Evolutionary conservation across 2,329 filamentous ascomycete genomes (phyloP).

Genomic region (Chalaropsis thielavioides): DNA sequence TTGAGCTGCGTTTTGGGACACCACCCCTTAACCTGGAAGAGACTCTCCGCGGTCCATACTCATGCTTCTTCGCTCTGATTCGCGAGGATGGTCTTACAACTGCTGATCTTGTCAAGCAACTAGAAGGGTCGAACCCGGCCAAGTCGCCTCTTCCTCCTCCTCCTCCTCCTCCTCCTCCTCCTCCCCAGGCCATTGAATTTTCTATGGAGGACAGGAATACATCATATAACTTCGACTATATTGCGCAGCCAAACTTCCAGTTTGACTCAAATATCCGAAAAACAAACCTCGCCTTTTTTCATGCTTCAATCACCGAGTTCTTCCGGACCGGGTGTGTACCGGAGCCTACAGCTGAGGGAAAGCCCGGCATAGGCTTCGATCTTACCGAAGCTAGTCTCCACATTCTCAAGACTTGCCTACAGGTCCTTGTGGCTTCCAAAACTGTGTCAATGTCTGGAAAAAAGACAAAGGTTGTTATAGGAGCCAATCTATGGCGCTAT

Average conservation of each 20-base stretch:
- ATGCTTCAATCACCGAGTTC: conserved; percentile 16
- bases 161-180: neutral
- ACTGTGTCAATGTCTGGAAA: neutral
- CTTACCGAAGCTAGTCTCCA: conserved; percentile 25
- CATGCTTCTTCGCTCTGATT: conserved; percentile 33
- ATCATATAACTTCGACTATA: conserved; percentile 23
- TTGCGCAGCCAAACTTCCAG: conserved; percentile 26
- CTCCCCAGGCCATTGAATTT: neutral
- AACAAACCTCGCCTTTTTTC: conserved; percentile 28
- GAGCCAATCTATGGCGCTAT: conserved; percentile 24
- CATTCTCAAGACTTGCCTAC: conserved; percentile 28
- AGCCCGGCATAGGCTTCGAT: conserved; percentile 26
- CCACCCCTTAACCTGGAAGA: conserved; percentile 30
- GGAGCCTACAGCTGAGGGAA: conserved; percentile 7
- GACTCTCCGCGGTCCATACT: conserved; percentile 31
- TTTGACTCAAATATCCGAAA: conserved; percentile 31
- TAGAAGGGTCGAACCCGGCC: conserved; percentile 22
- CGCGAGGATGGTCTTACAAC: conserved; percentile 32
- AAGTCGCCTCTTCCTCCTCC: neutral
- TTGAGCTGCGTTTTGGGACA: conserved; percentile 31
- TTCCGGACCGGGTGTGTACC: conserved; percentile 15
- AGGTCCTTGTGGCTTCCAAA: conserved; percentile 27
- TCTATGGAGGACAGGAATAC: conserved; percentile 22
- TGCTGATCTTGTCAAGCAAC: conserved; percentile 29
- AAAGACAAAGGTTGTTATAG: conserved; percentile 1